Percentiles rank a stretch among this genome's conserved stretches.
phyloP scores from a whole-genome alignment of 768 basidiomycete genomes.

The Lactifluus subvellereus region DNA sequence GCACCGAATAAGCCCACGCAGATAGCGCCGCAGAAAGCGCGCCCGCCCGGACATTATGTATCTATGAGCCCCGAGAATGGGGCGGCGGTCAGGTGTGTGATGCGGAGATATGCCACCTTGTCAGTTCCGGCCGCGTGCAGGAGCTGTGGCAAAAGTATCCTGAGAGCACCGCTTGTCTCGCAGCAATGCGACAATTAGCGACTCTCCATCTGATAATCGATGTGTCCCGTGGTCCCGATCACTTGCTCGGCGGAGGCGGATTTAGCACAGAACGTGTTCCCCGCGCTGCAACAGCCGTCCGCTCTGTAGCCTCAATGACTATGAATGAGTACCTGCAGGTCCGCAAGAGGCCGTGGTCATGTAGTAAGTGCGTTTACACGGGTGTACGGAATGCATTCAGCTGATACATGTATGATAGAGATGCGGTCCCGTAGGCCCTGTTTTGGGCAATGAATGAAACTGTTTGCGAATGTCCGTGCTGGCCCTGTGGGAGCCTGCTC shows the following conservation, averaged over 20 bases:
- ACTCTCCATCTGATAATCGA: conserved; percentile 22
- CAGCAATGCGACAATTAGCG: conserved; percentile 6
- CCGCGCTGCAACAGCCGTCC: conserved; percentile 18
- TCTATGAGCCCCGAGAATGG: conserved; percentile 7
- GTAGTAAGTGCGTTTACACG: conserved; percentile 21
- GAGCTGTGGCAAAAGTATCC: conserved; percentile 5
- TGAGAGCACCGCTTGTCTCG: conserved; percentile 12
- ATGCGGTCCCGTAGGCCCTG: conserved; percentile 19
- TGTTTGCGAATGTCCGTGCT: conserved; percentile 17
- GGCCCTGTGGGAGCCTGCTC: conserved; percentile 20
- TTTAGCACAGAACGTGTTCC: conserved; percentile 22
- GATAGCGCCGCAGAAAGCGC: conserved; percentile 16
- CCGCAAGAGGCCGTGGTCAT: conserved; percentile 23
- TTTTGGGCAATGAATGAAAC: conserved; percentile 22
- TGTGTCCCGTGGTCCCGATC: conserved; percentile 18
- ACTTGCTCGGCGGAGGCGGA: conserved; percentile 22
- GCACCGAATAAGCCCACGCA: conserved; percentile 21
- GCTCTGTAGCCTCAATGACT: conserved; percentile 21
- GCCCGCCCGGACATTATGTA: conserved; percentile 15
- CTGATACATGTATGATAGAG: conserved; percentile 19
- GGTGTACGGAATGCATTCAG: conserved; percentile 23
- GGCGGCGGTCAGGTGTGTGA: conserved; percentile 19
- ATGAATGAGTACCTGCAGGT: conserved; percentile 23
- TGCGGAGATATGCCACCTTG: conserved; percentile 18
- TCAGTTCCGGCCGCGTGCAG: conserved; percentile 19